Base-by-base conservation (phyloP, 176 grass and related monocot genomes). In the Elaeis guineensis region DNA sequence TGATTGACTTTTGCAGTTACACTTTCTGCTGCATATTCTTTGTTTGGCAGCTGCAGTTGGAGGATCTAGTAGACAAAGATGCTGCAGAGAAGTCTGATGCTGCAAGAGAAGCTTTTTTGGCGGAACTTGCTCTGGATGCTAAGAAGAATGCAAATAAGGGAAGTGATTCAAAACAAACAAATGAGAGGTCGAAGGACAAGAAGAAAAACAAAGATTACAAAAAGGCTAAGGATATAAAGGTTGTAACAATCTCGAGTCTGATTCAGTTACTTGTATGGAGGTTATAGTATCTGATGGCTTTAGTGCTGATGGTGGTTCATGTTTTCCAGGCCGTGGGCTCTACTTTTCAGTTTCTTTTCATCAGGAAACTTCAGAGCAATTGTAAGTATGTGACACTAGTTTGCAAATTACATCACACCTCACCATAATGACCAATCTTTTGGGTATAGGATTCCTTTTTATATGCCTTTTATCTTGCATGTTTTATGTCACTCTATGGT, bases 61-160 rank as follows among this genome's bases (percentile, higher is more conserved):
- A 92, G 73, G 79, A 83, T 52, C 73, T 89, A 11, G 77, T 81
- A 59, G 88, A 98, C 68, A 89, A 86, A 82, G 88, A 98, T 79
- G 93, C 88, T 24, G 83, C 19, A 79, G 93, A 89, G 73, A 92
- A 81, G 75, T 92, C 93, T 78, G 88, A 92, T 80, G 87, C 93
- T 80, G 87, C 84, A 61, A 82, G 81, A 75, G 87, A 98, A 72
- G 93, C 93, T 55, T 91, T 98, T 64, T 52, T 98, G 16, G 87
- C 93, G 62, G 93, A 98, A 78, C 84, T 98, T 76, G 93, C 78
- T 63, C 74, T 85, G 52, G 87, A 98, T 78, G 87, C 78, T 67
- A 78, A 89, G 71, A 98, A 89, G 67, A 95, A 75, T 65, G 75
- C 51, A 21, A 84, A 62, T 71, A 80, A 70, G 76, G 77, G 67